phyloP scores from a whole-genome alignment of 768 basidiomycete genomes.

The Fomitopsis serialis region DNA sequence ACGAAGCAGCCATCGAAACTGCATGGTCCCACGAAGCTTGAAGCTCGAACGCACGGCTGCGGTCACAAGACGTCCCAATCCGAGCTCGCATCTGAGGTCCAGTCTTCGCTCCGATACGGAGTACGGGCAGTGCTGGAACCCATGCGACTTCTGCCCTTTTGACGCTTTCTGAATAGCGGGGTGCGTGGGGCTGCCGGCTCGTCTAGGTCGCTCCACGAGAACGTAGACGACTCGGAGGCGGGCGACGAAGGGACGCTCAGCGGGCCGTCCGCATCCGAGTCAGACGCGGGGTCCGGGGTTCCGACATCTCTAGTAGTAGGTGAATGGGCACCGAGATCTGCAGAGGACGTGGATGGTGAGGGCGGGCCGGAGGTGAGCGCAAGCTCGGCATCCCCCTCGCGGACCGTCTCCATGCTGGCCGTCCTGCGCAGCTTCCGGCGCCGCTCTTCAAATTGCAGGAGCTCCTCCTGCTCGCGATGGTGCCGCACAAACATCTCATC shows the following conservation, averaged over 20 bases:
- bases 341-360: not conserved
- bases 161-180: not conserved
- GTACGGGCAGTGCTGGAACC: not conserved
- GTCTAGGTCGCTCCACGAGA: not conserved
- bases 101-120: not conserved
- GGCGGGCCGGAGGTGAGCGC: not conserved
- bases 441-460: conserved; percentile 14
- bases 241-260: not conserved
- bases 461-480: conserved; percentile 19
- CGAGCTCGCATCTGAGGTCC: not conserved
- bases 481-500: conserved; percentile 22
- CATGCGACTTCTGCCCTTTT: not conserved
- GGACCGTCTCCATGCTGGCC: conserved; percentile 14
- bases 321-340: not conserved
- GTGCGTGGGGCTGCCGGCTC: not conserved
- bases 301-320: too few relatives aligned
- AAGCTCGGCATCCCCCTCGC: not conserved
- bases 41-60: not conserved
- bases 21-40: too few relatives aligned
- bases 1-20: too few relatives aligned
- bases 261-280: not conserved
- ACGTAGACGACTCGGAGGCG: not conserved
- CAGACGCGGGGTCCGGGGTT: not conserved
- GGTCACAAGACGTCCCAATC: not conserved
- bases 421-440: conserved; percentile 1